A percentile compares a stretch with the other conserved stretches of the same genome.
These are phyloP conservation scores for Tolypocladium album DNA, from an alignment of 2,329 filamentous ascomycete species.

Conservation along the genomic window DNA sequence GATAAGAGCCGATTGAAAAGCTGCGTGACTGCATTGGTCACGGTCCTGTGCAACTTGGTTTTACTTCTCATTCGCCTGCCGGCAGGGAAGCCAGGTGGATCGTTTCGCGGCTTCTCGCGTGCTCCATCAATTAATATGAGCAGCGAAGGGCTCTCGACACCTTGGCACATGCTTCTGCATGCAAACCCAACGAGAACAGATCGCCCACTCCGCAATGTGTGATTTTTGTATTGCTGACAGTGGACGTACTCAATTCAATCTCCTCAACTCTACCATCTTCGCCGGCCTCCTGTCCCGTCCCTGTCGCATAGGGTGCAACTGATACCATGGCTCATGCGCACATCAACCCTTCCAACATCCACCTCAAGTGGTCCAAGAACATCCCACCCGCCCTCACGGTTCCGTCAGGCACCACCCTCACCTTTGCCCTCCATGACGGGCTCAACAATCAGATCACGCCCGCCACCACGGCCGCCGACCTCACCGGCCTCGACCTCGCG, in stretches of 20 bases:
- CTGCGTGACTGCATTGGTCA: background rate
- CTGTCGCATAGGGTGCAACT: no score
- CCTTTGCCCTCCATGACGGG: slow-evolving; percentile 38
- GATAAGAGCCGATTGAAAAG: background rate
- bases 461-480: slow-evolving; percentile 25
- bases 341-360: slow-evolving; percentile 17
- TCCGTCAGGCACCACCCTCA: slow-evolving; percentile 33
- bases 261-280: background rate
- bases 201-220: background rate
- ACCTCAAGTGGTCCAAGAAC: slow-evolving; percentile 37
- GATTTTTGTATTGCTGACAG: background rate
- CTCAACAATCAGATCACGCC: slow-evolving; percentile 37
- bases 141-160: background rate
- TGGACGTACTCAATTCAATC: background rate
- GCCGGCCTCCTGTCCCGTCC: background rate
- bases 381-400: slow-evolving; percentile 33
- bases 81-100: background rate
- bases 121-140: background rate
- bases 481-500: slow-evolving; percentile 28
- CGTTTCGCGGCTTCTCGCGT: background rate
- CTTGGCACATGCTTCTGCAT: background rate
- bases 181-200: background rate
- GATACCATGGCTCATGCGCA: slow-evolving; percentile 9
- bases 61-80: background rate
- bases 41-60: background rate